Percentiles rank a stretch among this genome's conserved stretches.
phyloP scores from a whole-genome alignment of 2,329 filamentous ascomycete species.

The Sclerotinia trifoliorum region DNA sequence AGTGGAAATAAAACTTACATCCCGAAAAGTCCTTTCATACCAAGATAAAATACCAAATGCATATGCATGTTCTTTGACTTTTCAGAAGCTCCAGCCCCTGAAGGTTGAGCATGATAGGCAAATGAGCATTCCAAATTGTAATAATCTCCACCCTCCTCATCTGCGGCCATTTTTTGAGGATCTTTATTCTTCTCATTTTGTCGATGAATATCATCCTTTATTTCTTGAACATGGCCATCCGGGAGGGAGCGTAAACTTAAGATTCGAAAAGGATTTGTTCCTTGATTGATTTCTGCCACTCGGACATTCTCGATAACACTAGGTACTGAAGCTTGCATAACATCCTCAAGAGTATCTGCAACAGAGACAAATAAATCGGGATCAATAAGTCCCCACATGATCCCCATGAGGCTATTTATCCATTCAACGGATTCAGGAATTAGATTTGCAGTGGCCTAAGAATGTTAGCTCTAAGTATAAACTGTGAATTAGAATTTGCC shows the following conservation, averaged over 20 bases:
- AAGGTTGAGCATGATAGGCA: constrained; percentile 85
- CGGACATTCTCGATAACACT: constrained; percentile 90
- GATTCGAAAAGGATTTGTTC: constrained; percentile 84
- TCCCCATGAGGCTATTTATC: constrained; percentile 85
- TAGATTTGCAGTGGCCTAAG: constrained; percentile 73
- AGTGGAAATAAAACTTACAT: constrained; percentile 24
- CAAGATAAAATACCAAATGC: constrained; percentile 91
- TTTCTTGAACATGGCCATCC: constrained; percentile 74
- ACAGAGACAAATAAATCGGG: constrained; percentile 90
- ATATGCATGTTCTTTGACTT: constrained; percentile 96
- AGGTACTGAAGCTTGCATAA: constrained; percentile 95
- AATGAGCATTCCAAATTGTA: constrained; percentile 92
- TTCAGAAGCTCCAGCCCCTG: constrained; percentile 65
- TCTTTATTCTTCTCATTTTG: constrained; percentile 80
- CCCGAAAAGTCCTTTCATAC: constrained; percentile 44
- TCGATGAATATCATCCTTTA: constrained; percentile 77
- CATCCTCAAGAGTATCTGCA: constrained; percentile 90
- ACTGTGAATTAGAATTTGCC: constrained; percentile 26
- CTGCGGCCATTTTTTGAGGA: constrained; percentile 79
- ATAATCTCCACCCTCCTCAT: constrained; percentile 86
- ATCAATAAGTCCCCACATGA: constrained; percentile 89
- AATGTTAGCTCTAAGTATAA: neutral
- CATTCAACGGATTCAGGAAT: constrained; percentile 93
- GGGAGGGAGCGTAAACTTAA: constrained; percentile 83
- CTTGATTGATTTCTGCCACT: constrained; percentile 92